phyloP scores from a whole-genome alignment of 352 stramenopile genomes.

The Globisporangium nagaii region DNA sequence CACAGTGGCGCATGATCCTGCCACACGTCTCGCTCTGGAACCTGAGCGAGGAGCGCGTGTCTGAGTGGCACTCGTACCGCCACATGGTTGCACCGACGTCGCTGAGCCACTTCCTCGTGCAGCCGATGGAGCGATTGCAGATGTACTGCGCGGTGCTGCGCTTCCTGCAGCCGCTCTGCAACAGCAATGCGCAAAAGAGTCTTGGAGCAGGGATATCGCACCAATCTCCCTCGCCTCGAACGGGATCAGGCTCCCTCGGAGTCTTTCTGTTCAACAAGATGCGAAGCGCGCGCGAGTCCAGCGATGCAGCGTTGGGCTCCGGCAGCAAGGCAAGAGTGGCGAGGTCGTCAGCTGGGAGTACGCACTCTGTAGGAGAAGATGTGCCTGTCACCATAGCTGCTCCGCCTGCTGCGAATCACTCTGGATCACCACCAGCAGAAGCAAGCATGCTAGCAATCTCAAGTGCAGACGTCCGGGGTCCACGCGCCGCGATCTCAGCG shows the following conservation, averaged over 20 bases:
- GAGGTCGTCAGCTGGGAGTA: background rate
- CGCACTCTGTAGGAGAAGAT: background rate
- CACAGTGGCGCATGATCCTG: background rate
- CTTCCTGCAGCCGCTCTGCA: conserved; percentile 6
- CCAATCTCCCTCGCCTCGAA: background rate
- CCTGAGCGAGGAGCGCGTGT: background rate
- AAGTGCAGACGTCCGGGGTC: background rate
- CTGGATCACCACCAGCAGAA: too few relatives aligned
- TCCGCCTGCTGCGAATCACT: background rate
- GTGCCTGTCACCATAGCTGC: background rate
- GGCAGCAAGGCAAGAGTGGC: background rate
- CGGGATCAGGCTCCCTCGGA: background rate
- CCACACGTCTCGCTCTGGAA: conserved; percentile 1
- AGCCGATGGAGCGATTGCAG: conserved; percentile 25
- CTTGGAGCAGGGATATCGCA: too few relatives aligned
- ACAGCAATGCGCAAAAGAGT: background rate
- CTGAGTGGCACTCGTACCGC: conserved; percentile 15
- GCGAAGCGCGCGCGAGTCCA: background rate
- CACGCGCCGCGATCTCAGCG: background rate
- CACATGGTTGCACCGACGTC: conserved; percentile 15
- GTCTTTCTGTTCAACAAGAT: background rate
- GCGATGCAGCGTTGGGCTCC: background rate
- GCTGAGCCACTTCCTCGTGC: conserved; percentile 31
- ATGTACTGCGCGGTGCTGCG: conserved; percentile 14
- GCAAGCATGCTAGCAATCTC: background rate